Conservation (phyloP, 441 rosid species). For the Pelargonium australe region DNA sequence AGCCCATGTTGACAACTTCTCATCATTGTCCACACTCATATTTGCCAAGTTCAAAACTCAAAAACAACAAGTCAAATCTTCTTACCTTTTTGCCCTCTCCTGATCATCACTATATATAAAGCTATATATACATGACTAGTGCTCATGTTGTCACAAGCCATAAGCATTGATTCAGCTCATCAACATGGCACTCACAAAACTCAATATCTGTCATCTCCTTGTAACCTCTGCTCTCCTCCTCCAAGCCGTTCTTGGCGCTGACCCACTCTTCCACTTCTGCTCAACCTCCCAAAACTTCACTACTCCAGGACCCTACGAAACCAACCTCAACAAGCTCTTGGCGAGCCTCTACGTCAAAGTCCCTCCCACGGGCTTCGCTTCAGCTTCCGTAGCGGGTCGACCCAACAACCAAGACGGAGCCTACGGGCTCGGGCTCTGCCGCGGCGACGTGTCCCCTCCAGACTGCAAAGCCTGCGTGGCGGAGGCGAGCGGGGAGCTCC, state of each 20-base stretch:
- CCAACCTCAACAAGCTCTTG: constrained; percentile 21
- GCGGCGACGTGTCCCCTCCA: constrained; percentile 23
- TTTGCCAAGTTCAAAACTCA: too few species aligned
- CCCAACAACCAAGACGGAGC: constrained; percentile 17
- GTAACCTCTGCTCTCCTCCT: constrained; percentile 14
- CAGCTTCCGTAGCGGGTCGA: constrained; percentile 5
- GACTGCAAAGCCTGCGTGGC: constrained; percentile 25
- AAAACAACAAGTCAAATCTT: not conserved
- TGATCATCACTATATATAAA: too few species aligned
- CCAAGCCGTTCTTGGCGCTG: constrained; percentile 13
- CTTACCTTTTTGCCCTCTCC: not conserved
- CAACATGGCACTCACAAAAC: not conserved
- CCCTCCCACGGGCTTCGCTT: constrained; percentile 25
- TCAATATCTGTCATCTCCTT: not conserved
- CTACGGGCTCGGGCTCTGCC: constrained; percentile 24
- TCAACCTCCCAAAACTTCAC: constrained; percentile 26
- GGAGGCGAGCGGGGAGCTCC: constrained; percentile 19
- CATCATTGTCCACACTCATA: not conserved
- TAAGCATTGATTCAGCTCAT: not conserved
- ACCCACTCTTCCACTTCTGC: constrained; percentile 25
- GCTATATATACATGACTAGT: too few species aligned
- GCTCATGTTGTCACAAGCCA: not conserved
- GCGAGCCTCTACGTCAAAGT: constrained; percentile 16
- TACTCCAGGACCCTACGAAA: constrained; percentile 19
- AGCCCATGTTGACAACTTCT: not conserved